Base-by-base conservation (phyloP, 768 basidiomycete species). In the Mycena amicta region DNA sequence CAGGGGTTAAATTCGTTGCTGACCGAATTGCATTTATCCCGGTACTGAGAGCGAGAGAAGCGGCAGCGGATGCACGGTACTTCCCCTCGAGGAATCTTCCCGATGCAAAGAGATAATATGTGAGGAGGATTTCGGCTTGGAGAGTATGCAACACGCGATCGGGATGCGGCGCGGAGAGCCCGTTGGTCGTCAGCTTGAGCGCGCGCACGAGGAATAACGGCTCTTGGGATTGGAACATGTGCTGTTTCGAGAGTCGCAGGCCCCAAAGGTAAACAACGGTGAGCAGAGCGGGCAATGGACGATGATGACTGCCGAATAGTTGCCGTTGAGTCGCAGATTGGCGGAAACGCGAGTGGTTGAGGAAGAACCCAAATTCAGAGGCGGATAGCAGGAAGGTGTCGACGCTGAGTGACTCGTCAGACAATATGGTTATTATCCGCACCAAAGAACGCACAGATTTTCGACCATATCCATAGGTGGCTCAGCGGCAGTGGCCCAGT, bases 311-410 rank as follows among this genome's bases (percentile, higher is more conserved):
- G 6, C 47, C 43, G 54, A 2, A 54, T n/a, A 62, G 50, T 22
- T 66, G 47, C 16, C 56, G 55, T 16, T 68, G 67, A 18, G 67
- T 64, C 8, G 33, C 66, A 54, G 40, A 60, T 51, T 68, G 60
- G 1, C 72, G 66, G 50, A 84, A 78, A 5, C 79, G 75, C 8
- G 68, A 59, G 6, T 67, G 39, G 56, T 80, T 64, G 52, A 84
- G 72, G 65, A 81, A 84, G 52, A 83, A 75, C 0, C 77, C 77
- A 30, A 82, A 60, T 43, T 77, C 74, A 22, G 73, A 66, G 0
- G 73, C 69, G 40, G 77, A 67, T 20, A 71, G 72, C 4, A 77
- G 54, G 61, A 85, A 74, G 4, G 22, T 33, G 27, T 56, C 54
- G 40, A 63, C 29, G 20, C 61, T 63, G 39, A 18, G 26, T 37